Base-by-base conservation (phyloP, 2,329 filamentous ascomycete genomes). In the Purpureocillium takamizusanense region DNA sequence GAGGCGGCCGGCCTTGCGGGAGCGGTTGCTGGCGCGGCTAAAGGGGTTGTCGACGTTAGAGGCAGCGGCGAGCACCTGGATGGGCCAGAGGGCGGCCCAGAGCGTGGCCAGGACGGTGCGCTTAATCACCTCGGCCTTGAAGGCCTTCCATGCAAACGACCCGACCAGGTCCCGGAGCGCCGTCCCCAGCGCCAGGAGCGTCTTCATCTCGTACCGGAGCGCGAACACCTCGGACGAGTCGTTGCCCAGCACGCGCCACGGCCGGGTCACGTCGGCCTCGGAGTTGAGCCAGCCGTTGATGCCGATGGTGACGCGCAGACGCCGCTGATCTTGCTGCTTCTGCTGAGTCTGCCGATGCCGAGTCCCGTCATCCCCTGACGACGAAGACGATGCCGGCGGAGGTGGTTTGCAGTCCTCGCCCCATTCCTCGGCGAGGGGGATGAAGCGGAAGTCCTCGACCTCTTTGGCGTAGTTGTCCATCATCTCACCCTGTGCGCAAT, bases 391-490 rank as follows among this genome's bases (percentile, higher is more conserved):
- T n/a, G n/a, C n/a, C n/a, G n/a, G n/a, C n/a, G n/a, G n/a, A n/a
- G n/a, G n/a, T n/a, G n/a, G n/a, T n/a, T n/a, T 13, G 31, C 27
- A 33, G 11, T 49, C 51, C 8, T 50, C 39, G 6, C 65, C 65
- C 55, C 55, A 62, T 39, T 68, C 52, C 5, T 65, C 62, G 23
- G 73, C 70, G 13, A 94, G 73, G 0, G 87, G 87, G 2, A 95
- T 69, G 54, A 95, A 95, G 15, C 67, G 63, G 49, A 80, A 80
- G 57, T 95, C 89, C 46, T 92, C 80, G 1, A 95, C 86, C 53
- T 94, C 86, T 41, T 79, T 78, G 3, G 89, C 87, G 52, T 95
- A 95, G 41, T 81, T 75, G 51, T 94, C 86, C 71, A 94, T 85
- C 73, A 90, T 88, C 48, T 83, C 74, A 3, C 88, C 87, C 67